Evolutionary conservation across 139 green algal species (phyloP).

Genomic region (Chlorella vulgaris): DNA sequence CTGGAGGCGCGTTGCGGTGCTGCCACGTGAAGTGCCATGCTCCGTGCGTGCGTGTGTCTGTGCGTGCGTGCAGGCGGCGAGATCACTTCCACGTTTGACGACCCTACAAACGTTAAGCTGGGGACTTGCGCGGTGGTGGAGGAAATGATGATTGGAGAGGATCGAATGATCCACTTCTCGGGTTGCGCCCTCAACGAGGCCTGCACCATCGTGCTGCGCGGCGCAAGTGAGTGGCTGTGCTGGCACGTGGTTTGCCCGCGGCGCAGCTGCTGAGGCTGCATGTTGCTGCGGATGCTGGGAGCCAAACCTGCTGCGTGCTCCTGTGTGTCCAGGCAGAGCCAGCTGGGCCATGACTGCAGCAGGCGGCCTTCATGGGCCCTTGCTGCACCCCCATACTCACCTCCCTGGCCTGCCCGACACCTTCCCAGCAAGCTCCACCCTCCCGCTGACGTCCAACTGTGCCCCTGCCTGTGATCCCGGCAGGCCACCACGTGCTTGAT

Average conservation of each 20-base stretch:
- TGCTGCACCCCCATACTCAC: no score
- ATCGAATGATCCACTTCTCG: conserved; percentile 96
- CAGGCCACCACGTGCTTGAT: conserved; percentile 91
- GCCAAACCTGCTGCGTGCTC: no score
- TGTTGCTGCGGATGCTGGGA: not conserved
- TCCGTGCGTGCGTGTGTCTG: no score
- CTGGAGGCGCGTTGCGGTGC: no score
- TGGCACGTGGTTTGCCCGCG: not conserved
- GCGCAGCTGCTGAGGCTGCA: not conserved
- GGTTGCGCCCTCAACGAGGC: conserved; percentile 92
- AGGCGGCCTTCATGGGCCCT: no score
- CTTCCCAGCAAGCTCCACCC: no score
- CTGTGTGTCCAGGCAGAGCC: no score
- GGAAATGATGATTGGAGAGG: conserved; percentile 93
- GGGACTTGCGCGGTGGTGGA: conserved; percentile 90
- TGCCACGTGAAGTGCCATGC: no score
- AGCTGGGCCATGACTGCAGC: no score
- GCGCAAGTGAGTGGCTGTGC: conserved; percentile 65
- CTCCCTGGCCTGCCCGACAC: no score
- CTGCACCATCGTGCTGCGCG: conserved; percentile 97
- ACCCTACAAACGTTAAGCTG: conserved; percentile 81
- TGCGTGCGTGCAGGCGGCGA: conserved; percentile 80
- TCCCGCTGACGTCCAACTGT: no score
- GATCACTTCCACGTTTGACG: conserved; percentile 96
- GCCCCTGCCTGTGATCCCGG: no score